Evolutionary conservation across 2,329 filamentous ascomycete genomes (phyloP).

Genomic region (Neopestalotiopsis sp.): DNA sequence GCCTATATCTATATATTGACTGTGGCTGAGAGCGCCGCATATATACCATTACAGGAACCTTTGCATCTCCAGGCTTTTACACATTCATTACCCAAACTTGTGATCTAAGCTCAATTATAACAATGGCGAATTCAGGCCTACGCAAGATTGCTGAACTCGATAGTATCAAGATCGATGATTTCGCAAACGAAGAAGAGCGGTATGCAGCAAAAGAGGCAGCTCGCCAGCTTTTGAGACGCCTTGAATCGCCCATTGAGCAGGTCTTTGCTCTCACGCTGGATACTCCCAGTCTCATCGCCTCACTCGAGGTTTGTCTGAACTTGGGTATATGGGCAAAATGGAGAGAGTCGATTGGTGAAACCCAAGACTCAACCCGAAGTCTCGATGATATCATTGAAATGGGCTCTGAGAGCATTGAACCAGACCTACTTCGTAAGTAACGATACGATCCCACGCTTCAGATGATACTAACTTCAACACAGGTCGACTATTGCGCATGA

Average conservation of each 20-base stretch:
- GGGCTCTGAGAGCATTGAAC: slow-evolving; percentile 23
- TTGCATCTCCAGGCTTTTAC: no score
- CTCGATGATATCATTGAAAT: slow-evolving; percentile 24
- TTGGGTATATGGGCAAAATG: slow-evolving; percentile 29
- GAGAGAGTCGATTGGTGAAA: slow-evolving; percentile 16
- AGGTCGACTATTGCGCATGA: slow-evolving; percentile 32
- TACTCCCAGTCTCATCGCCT: slow-evolving; percentile 26
- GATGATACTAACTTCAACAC: not conserved
- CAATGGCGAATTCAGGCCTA: no score
- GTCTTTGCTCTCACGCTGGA: slow-evolving; percentile 22
- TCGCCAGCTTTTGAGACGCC: slow-evolving; percentile 25
- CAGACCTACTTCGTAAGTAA: slow-evolving; percentile 29
- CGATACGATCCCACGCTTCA: not conserved
- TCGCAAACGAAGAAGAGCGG: slow-evolving; percentile 22
- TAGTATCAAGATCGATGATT: not conserved
- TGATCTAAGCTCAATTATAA: not conserved
- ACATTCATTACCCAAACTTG: not conserved
- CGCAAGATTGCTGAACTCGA: not conserved
- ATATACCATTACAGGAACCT: no score
- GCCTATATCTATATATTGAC: no score
- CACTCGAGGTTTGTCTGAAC: slow-evolving; percentile 26
- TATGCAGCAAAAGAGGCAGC: slow-evolving; percentile 24
- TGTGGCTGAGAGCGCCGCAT: no score
- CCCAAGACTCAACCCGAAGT: slow-evolving; percentile 23
- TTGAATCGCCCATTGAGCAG: slow-evolving; percentile 29